Evolutionary conservation across 2,329 filamentous ascomycete genomes (phyloP).

Genomic region (Hypoxylon sp.): DNA sequence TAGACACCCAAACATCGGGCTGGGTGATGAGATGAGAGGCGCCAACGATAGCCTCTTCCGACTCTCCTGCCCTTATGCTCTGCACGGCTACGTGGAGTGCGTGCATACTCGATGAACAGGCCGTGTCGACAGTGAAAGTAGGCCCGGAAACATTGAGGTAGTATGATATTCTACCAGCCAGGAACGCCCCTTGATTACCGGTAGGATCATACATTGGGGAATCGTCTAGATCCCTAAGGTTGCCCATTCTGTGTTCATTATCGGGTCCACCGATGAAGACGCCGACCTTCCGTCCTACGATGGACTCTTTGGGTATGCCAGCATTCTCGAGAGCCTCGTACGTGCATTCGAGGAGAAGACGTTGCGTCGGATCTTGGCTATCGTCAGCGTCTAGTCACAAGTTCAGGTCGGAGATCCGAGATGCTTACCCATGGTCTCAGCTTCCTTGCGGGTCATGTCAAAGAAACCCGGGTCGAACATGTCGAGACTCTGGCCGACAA

Average conservation of each 20-base stretch:
- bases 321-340: slow-evolving; percentile 84
- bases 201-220: slow-evolving; percentile 35
- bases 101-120: slow-evolving; percentile 35
- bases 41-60: slow-evolving; percentile 33
- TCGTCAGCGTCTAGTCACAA: slow-evolving; percentile 51
- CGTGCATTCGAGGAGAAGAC: slow-evolving; percentile 75
- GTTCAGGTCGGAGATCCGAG: neutral
- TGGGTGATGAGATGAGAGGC: slow-evolving; percentile 35
- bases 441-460: slow-evolving; percentile 83
- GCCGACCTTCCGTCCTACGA: slow-evolving; percentile 29
- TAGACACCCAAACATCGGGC: slow-evolving; percentile 34
- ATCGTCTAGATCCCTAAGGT: slow-evolving; percentile 32
- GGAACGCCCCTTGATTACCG: slow-evolving; percentile 28
- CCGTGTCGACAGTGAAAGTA: slow-evolving; percentile 30
- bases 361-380: slow-evolving; percentile 75
- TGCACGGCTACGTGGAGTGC: slow-evolving; percentile 33
- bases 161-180: slow-evolving; percentile 34
- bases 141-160: slow-evolving; percentile 31
- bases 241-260: slow-evolving; percentile 34
- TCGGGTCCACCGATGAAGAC: slow-evolving; percentile 35
- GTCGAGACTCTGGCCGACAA: slow-evolving; percentile 69
- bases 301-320: slow-evolving; percentile 56
- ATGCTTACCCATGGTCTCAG: slow-evolving; percentile 50
- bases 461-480: slow-evolving; percentile 82
- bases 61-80: slow-evolving; percentile 33